phyloP scores from a whole-genome alignment of 2,329 filamentous ascomycete species.

The Pyrenophora seminiperda region DNA sequence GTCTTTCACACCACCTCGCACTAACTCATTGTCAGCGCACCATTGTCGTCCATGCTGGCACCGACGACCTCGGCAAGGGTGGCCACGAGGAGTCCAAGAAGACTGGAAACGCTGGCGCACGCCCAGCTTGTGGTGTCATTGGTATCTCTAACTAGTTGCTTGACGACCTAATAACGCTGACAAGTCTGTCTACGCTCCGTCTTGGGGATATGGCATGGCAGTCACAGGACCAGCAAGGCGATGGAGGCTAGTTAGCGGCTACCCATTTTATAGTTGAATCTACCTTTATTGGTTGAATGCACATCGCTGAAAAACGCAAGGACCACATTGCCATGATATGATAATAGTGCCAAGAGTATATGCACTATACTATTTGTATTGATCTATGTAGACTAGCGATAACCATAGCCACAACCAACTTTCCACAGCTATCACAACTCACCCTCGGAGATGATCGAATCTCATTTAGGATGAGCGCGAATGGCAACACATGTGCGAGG shows the following conservation, averaged over 20 bases:
- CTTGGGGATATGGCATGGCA: neutral
- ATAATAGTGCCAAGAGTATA: no score
- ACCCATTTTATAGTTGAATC: neutral
- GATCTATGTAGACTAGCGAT: slow-evolving; percentile 1
- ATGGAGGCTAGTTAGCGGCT: neutral
- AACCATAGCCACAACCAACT: neutral
- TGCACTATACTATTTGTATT: neutral
- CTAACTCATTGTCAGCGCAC: slow-evolving; percentile 68
- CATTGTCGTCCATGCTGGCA: slow-evolving; percentile 91
- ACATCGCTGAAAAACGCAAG: neutral
- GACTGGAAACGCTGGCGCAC: slow-evolving; percentile 92
- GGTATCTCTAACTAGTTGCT: slow-evolving; percentile 66
- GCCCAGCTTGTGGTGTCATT: slow-evolving; percentile 96
- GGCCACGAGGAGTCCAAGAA: slow-evolving; percentile 94
- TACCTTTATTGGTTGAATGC: neutral
- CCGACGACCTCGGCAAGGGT: slow-evolving; percentile 94
- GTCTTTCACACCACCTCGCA: neutral
- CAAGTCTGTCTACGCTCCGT: no score
- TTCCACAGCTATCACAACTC: neutral
- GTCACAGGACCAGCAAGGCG: neutral
- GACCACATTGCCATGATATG: no score
- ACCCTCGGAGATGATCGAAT: slow-evolving; percentile 9
- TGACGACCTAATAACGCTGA: neutral
- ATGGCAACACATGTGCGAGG: neutral
- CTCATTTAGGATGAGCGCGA: slow-evolving; percentile 2